Evolutionary conservation across 2,329 filamentous ascomycete genomes (phyloP), one percentile per base, ranked within the genome.

Genomic region (Ascochyta pisi): DNA sequence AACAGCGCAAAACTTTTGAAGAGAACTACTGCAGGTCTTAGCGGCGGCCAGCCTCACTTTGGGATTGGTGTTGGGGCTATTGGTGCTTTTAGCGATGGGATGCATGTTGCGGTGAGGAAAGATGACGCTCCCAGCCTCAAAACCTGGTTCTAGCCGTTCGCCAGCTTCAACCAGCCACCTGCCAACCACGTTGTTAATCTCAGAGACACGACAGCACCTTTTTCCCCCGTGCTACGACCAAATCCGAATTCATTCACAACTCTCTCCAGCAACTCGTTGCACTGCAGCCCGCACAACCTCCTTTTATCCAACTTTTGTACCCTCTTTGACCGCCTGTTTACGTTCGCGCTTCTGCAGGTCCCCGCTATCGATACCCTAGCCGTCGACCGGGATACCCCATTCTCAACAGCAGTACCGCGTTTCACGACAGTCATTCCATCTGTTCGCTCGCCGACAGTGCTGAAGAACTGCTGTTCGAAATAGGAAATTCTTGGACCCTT

Each of bases 401-500:
- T 27, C 50, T 37, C 35, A 40, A 16, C 53, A 34, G 35, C 35
- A 38, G 33, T 29, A 37, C 63, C 54, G 47, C 61, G 69, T 73
- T 73, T 72, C 70, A 71, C 59, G 41, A 50, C 24, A 49, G 41
- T 57, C 63, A 57, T 62, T 65, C 63, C 57, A 60, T 49, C 64
- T 60, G 38, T 50, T 47, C 53, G 62, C 45, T 60, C 57, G 58
- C 52, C 50, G 40, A 54, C 58, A 44, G 41, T 16, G 24, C 38
- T 41, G 51, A 54, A 58, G 49, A n/a, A 57, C 54, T 58, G 34
- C 19, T 62, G 55, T 64, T 51, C 60, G 54, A 67, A 54, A 37
- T 23, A 68, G 58, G 51, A 52, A 60, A 62, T 60, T 65, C 57
- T 60, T 68, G 56, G 64, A 52, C 61, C 50, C 60, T 60, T 57